Evolutionary conservation across 2,329 filamentous ascomycete genomes (phyloP).

Genomic region (Dothistroma pini): DNA sequence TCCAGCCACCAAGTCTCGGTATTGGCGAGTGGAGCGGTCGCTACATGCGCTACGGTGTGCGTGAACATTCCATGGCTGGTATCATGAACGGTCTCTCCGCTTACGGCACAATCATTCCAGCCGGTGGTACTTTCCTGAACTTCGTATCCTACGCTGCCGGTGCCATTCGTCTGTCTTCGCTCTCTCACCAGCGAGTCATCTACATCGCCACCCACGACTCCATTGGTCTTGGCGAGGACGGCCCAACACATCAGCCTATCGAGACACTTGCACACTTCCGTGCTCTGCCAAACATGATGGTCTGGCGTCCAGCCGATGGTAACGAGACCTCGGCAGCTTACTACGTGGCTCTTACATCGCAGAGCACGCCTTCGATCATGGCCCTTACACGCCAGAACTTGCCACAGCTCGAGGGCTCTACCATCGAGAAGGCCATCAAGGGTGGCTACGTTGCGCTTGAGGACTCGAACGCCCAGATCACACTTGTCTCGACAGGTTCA

Average conservation of each 20-base stretch:
- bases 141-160: slow-evolving; percentile 98
- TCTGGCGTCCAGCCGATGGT: slow-evolving; percentile 97
- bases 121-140: slow-evolving; percentile 96
- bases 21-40: slow-evolving; percentile 89
- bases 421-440: slow-evolving; percentile 84
- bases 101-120: slow-evolving; percentile 93
- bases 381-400: slow-evolving; percentile 97
- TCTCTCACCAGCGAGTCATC: slow-evolving; percentile 87
- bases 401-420: slow-evolving; percentile 92
- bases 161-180: slow-evolving; percentile 86
- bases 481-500: slow-evolving; percentile 90
- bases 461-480: slow-evolving; percentile 77
- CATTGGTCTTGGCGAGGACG: slow-evolving; percentile 97
- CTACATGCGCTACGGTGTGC: slow-evolving; percentile 89
- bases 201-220: slow-evolving; percentile 99
- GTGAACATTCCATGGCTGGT: slow-evolving; percentile 87
- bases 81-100: slow-evolving; percentile 94
- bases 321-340: slow-evolving; percentile 98
- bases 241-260: slow-evolving; percentile 97
- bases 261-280: slow-evolving; percentile 99
- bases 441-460: slow-evolving; percentile 92
- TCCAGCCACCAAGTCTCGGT: slow-evolving; percentile 82
- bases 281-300: slow-evolving; percentile 97
- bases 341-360: slow-evolving; percentile 88
- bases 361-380: slow-evolving; percentile 86